Evolutionary conservation across 1,139 yeast species (phyloP).

Genomic region (Protomyces macrosporus): DNA sequence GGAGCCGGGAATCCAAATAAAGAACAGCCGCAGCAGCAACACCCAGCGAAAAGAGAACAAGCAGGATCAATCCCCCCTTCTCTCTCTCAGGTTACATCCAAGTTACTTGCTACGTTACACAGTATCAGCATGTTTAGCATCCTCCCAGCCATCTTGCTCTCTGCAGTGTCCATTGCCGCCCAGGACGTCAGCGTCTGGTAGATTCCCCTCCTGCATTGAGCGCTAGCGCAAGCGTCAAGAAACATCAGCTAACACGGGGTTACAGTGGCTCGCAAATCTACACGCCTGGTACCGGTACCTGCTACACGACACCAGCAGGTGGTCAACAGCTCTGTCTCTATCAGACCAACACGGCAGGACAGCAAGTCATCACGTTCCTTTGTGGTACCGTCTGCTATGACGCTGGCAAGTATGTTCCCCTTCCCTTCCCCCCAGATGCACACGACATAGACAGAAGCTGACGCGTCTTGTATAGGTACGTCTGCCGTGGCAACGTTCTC

Average conservation of each 20-base stretch:
- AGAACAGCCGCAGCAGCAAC: neutral
- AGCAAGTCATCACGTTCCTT: constrained; percentile 13
- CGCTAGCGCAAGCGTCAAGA: too few relatives aligned
- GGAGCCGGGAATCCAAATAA: neutral
- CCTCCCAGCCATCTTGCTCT: neutral
- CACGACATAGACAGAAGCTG: too few relatives aligned
- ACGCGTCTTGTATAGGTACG: neutral
- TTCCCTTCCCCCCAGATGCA: neutral
- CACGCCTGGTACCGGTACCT: constrained; percentile 18
- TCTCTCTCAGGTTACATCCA: too few relatives aligned
- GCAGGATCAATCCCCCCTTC: too few relatives aligned
- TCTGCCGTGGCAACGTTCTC: constrained; percentile 7
- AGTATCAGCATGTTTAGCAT: neutral
- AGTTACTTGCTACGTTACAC: neutral
- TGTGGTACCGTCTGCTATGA: constrained; percentile 21
- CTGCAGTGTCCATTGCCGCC: neutral
- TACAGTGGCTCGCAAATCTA: constrained; percentile 20
- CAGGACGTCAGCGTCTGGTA: neutral
- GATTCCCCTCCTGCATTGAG: neutral
- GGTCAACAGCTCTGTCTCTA: constrained; percentile 13
- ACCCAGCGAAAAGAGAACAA: neutral
- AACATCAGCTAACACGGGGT: too few relatives aligned
- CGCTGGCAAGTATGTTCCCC: constrained; percentile 5
- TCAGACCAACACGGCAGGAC: constrained; percentile 10
- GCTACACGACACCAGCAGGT: neutral